Evolutionary conservation across 1,139 yeast species (phyloP).

Genomic region (Hyphopichia burtonii): DNA sequence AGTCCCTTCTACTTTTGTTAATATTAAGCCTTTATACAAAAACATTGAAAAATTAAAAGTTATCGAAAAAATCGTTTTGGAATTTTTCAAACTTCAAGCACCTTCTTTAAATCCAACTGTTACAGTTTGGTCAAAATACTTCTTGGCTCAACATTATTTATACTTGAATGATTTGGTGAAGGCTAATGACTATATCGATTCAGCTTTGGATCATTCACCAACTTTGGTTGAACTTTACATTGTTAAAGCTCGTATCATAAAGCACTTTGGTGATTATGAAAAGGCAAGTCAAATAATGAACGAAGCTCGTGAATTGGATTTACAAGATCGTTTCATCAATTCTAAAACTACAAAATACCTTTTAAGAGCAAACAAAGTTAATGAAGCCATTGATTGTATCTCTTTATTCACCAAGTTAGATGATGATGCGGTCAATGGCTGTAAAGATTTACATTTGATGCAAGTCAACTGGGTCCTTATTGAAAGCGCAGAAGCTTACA

Average conservation of each 20-base stretch:
- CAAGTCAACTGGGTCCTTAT: constrained; percentile 89
- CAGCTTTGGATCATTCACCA: constrained; percentile 73
- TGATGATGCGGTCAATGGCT: constrained; percentile 68
- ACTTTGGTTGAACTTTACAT: constrained; percentile 80
- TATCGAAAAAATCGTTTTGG: constrained; percentile 54
- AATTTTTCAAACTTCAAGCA: constrained; percentile 37
- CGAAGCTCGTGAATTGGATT: constrained; percentile 71
- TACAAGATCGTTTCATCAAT: constrained; percentile 89
- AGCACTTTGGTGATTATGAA: constrained; percentile 60
- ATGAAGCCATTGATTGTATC: constrained; percentile 71
- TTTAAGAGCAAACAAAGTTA: constrained; percentile 74
- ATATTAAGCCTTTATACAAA: constrained; percentile 76
- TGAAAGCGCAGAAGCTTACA: constrained; percentile 83
- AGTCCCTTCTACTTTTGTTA: constrained; percentile 87
- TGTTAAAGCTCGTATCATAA: constrained; percentile 75
- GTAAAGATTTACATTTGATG: constrained; percentile 83
- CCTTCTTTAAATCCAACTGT: constrained; percentile 48
- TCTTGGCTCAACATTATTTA: constrained; percentile 78
- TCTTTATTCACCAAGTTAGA: constrained; percentile 86
- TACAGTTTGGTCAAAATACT: constrained; percentile 75
- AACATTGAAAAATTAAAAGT: constrained; percentile 45
- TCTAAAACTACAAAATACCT: constrained; percentile 84
- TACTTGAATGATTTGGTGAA: constrained; percentile 47
- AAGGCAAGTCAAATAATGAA: constrained; percentile 69
- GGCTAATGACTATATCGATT: constrained; percentile 59